phyloP scores from a whole-genome alignment of 1,284 basidiomycete species.

The Porodaedalea pini region DNA sequence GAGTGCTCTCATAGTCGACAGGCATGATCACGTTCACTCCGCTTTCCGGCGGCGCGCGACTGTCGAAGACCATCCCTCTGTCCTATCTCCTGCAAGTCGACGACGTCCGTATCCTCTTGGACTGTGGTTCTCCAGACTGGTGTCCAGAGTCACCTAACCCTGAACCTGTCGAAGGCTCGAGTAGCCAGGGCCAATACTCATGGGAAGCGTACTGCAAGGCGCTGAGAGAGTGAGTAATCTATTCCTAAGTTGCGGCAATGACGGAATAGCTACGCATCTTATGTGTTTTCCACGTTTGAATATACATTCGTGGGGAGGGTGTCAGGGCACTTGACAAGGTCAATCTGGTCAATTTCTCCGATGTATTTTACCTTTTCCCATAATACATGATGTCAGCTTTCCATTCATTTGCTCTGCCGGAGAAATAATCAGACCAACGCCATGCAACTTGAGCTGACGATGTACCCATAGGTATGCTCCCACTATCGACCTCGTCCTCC shows the following conservation, averaged over 20 bases:
- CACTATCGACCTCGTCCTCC: slow-evolving; percentile 78
- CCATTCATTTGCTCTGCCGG: not conserved
- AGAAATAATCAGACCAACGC: not conserved
- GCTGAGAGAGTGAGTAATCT: slow-evolving; percentile 56
- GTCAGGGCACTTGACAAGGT: not conserved
- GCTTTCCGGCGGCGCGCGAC: slow-evolving; percentile 76
- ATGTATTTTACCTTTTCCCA: not conserved
- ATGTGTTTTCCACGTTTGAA: not conserved
- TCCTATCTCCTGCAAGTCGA: slow-evolving; percentile 92
- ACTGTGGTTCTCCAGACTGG: slow-evolving; percentile 92
- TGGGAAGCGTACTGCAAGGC: slow-evolving; percentile 64
- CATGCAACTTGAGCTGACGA: slow-evolving; percentile 24
- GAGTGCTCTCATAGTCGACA: not conserved
- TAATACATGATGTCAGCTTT: not conserved
- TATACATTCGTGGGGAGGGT: not conserved
- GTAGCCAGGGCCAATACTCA: slow-evolving; percentile 32
- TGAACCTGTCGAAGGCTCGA: slow-evolving; percentile 29
- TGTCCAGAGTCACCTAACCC: slow-evolving; percentile 51
- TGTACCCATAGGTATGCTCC: slow-evolving; percentile 55
- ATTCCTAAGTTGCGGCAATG: not conserved
- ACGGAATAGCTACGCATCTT: not conserved
- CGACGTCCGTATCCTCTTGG: slow-evolving; percentile 89
- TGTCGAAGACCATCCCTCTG: slow-evolving; percentile 61
- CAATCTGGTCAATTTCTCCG: not conserved
- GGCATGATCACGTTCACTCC: slow-evolving; percentile 94